A percentile compares a stretch with the other conserved stretches of the same genome.
Conservation (phyloP, 306 rosid species). For the Datisca glomerata region DNA sequence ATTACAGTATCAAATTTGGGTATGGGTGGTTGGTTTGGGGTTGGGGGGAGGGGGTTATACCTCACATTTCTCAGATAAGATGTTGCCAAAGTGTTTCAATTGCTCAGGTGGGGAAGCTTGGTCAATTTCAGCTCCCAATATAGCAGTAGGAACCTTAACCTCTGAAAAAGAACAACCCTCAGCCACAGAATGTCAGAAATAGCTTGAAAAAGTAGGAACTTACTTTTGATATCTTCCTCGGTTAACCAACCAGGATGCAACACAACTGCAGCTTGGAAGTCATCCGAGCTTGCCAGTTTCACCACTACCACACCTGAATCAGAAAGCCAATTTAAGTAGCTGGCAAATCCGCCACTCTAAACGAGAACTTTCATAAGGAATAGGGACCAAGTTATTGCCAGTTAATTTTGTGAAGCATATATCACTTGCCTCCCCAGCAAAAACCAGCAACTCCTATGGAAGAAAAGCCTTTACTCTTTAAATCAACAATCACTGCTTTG, state of each 20-base stretch:
- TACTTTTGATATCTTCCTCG: constrained; percentile 57
- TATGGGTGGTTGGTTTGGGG: too few relatives aligned
- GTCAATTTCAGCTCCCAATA: constrained; percentile 64
- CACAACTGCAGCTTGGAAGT: constrained; percentile 45
- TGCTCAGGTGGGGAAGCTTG: constrained; percentile 32
- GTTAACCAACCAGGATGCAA: constrained; percentile 58
- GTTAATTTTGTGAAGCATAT: too few relatives aligned
- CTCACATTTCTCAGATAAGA: constrained; percentile 36
- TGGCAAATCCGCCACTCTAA: too few relatives aligned
- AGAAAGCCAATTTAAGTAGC: too few relatives aligned
- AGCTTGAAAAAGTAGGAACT: constrained; percentile 12
- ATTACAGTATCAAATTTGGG: too few relatives aligned
- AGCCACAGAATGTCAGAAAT: constrained; percentile 3
- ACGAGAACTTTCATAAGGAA: too few relatives aligned
- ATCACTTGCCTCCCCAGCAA: constrained; percentile 79
- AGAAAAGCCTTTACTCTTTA: constrained; percentile 44
- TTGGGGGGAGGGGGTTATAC: too few relatives aligned
- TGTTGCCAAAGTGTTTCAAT: constrained; percentile 44
- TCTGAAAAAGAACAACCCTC: constrained; percentile 21
- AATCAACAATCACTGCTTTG: constrained; percentile 36
- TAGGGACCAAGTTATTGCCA: too few relatives aligned
- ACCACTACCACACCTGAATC: constrained; percentile 63
- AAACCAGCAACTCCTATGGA: constrained; percentile 58
- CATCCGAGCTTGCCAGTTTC: constrained; percentile 35
- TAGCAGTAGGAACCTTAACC: constrained; percentile 31